Conservation (phyloP, 129 eudicot genomes). For the Calendula officinalis region DNA sequence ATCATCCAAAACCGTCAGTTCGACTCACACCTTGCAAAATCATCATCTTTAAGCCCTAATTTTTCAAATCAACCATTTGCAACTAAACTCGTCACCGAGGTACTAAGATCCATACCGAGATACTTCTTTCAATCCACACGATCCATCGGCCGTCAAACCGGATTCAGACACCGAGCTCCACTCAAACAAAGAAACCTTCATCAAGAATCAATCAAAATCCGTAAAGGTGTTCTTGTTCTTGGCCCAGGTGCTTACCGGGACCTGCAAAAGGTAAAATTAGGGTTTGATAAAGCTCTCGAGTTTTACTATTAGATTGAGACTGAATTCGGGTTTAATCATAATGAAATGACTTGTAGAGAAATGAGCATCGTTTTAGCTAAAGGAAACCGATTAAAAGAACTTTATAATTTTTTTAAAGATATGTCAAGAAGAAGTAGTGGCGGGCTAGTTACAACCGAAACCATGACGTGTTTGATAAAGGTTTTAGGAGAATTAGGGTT, state of each 20-base stretch:
- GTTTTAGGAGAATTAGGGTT: conserved; percentile 81
- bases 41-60: conserved; percentile 1
- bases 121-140: conserved; percentile 64
- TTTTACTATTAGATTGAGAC: conserved; percentile 78
- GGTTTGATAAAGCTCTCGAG: conserved; percentile 57
- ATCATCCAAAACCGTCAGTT: conserved; percentile 61
- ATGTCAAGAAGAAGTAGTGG: conserved; percentile 48
- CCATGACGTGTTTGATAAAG: conserved; percentile 84
- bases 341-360: conserved; percentile 71
- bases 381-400: conserved; percentile 46
- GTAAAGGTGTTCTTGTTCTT: conserved; percentile 44
- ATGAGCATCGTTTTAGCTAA: conserved; percentile 70
- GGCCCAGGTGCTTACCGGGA: conserved; percentile 86
- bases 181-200: conserved; percentile 65
- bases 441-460: conserved; percentile 54
- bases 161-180: conserved; percentile 73
- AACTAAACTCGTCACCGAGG: conserved; percentile 42
- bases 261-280: conserved; percentile 47
- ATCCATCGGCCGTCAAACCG: conserved; percentile 71
- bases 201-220: conserved; percentile 40
- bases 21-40: conserved; percentile 20
- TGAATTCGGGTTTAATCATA: conserved; percentile 57
- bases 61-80: conserved; percentile 33
- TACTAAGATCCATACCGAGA: conserved; percentile 61
- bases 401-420: conserved; percentile 75